phyloP scores from a whole-genome alignment of 2,329 filamentous ascomycete species.

The Talaromyces verruculosus region DNA sequence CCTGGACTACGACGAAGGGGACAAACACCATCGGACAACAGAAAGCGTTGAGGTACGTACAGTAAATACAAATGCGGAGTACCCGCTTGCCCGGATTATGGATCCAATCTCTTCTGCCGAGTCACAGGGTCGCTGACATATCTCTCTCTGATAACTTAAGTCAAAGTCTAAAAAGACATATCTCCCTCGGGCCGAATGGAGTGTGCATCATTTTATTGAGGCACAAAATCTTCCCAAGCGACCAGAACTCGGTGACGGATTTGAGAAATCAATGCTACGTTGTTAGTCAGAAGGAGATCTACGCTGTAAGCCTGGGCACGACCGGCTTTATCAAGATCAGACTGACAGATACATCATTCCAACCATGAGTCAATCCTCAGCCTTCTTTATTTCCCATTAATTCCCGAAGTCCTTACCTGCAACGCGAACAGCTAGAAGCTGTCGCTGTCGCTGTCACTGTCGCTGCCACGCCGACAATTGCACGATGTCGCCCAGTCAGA shows the following conservation, averaged over 20 bases:
- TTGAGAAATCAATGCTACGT: constrained; percentile 8
- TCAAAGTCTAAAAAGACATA: not conserved
- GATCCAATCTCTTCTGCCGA: constrained; percentile 1
- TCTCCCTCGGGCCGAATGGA: constrained; percentile 18
- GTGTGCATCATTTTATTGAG: not conserved
- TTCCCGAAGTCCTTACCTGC: not conserved
- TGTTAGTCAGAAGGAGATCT: constrained; percentile 44
- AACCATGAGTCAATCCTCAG: constrained; percentile 5
- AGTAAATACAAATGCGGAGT: constrained; percentile 11
- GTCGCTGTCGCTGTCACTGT: not conserved
- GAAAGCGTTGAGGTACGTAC: constrained; percentile 3
- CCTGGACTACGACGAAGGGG: not conserved
- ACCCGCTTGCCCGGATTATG: constrained; percentile 10
- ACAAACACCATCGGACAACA: not conserved
- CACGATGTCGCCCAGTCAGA: constrained; percentile 36
- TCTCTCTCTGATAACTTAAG: not conserved
- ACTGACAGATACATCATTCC: constrained; percentile 18
- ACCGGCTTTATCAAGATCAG: constrained; percentile 21
- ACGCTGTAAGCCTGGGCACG: constrained; percentile 49
- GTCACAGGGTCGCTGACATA: constrained; percentile 9
- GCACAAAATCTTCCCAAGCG: not conserved
- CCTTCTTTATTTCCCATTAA: not conserved
- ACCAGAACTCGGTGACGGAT: not conserved
- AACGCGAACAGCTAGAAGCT: constrained; percentile 9
- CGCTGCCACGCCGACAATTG: constrained; percentile 1